These are phyloP conservation scores for Mycena indigotica DNA, from an alignment of 768 basidiomycete species.

Conservation along the genomic window DNA sequence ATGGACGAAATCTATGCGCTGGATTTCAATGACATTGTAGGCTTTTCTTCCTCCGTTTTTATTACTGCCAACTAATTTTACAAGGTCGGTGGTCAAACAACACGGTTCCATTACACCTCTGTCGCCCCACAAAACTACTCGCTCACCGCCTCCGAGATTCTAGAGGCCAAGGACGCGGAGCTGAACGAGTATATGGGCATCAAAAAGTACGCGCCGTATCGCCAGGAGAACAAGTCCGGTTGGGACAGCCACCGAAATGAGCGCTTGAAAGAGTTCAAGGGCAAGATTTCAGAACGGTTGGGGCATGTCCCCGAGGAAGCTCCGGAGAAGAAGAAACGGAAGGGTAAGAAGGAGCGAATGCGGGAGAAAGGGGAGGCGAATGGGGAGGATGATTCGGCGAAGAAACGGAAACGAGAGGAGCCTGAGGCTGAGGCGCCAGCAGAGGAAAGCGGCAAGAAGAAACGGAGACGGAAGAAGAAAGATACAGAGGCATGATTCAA, in stretches of 20 bases:
- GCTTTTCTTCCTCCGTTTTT: not conserved
- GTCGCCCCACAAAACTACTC: conserved; percentile 63
- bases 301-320: conserved; percentile 18
- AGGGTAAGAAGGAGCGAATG: conserved; percentile 21
- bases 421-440: conserved; percentile 17
- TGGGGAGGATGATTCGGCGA: not conserved
- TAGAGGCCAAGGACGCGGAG: conserved; percentile 90
- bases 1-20: conserved; percentile 90
- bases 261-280: conserved; percentile 73
- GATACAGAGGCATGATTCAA: conserved; percentile 13
- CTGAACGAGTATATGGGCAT: conserved; percentile 89
- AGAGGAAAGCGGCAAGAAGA: conserved; percentile 39
- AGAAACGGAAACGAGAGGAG: conserved; percentile 20
- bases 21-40: conserved; percentile 94
- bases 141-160: conserved; percentile 81
- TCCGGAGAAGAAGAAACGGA: conserved; percentile 20
- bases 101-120: conserved; percentile 89
- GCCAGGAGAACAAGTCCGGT: conserved; percentile 50
- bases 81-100: conserved; percentile 91
- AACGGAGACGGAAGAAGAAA: conserved; percentile 43
- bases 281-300: conserved; percentile 52
- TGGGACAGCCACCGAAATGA: conserved; percentile 70
- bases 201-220: conserved; percentile 91
- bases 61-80: conserved; percentile 12
- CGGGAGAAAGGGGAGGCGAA: conserved; percentile 9